Conservation (phyloP, 108 stramenopile species). For the Bacterosira constricta region DNA sequence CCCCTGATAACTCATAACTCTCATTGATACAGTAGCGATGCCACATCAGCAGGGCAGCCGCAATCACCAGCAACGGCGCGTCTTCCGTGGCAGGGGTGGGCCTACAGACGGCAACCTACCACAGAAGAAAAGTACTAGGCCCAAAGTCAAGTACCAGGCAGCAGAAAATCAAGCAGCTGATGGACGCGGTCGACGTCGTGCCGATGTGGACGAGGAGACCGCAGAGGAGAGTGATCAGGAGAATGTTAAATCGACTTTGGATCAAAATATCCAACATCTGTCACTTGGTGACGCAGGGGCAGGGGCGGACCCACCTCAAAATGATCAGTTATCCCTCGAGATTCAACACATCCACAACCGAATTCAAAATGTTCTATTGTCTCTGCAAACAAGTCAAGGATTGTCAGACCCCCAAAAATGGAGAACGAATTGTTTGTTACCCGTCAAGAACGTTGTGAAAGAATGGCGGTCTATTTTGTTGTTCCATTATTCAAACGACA, state of each 20-base stretch:
- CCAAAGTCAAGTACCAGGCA: slow-evolving; percentile 26
- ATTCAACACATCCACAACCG: slow-evolving; percentile 56
- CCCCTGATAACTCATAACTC: too few relatives aligned
- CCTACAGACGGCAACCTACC: slow-evolving; percentile 45
- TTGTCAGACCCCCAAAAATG: slow-evolving; percentile 56
- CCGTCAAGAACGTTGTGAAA: slow-evolving; percentile 61
- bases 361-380: slow-evolving; percentile 53
- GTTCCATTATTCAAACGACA: slow-evolving; percentile 24
- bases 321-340: slow-evolving; percentile 31
- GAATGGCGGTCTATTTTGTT: slow-evolving; percentile 72
- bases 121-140: slow-evolving; percentile 12
- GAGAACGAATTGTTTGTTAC: slow-evolving; percentile 66
- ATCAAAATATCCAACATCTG: neutral
- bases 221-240: neutral
- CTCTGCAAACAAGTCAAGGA: slow-evolving; percentile 49
- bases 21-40: neutral
- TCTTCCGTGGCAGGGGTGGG: slow-evolving; percentile 26
- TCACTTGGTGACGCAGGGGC: neutral
- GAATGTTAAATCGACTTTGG: neutral
- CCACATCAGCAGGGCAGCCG: neutral
- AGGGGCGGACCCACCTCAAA: neutral
- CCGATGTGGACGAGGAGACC: neutral
- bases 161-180: neutral
- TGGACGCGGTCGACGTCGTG: neutral
- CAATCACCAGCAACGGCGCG: slow-evolving; percentile 12